Evolutionary conservation across 2,329 filamentous ascomycete genomes (phyloP).

Genomic region (Aspergillus hiratsukae): DNA sequence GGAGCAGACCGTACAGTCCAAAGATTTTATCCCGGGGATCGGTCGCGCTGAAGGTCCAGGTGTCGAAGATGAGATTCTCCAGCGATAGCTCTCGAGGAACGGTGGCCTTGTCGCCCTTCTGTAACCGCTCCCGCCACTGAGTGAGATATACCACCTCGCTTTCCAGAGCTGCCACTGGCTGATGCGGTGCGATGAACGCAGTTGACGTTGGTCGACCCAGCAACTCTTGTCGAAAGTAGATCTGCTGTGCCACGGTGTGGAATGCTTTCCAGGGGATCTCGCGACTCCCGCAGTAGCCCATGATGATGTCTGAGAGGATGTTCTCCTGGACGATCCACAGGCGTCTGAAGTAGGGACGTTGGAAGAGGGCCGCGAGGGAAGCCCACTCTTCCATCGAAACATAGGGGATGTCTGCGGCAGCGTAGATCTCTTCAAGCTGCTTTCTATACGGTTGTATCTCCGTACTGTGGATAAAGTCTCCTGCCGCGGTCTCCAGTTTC

Average conservation of each 20-base stretch:
- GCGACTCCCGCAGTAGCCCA: neutral
- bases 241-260: neutral
- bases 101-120: neutral
- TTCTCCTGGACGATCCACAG: constrained; percentile 4
- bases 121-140: constrained; percentile 2
- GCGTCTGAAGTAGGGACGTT: constrained; percentile 1
- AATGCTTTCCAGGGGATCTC: constrained; percentile 1
- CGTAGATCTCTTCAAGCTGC: neutral
- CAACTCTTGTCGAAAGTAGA: constrained; percentile 1
- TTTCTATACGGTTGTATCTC: neutral
- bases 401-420: neutral
- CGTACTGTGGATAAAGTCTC: neutral
- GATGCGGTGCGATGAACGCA: neutral
- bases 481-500: neutral
- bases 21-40: constrained; percentile 4
- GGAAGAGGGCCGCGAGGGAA: neutral
- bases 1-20: neutral
- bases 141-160: constrained; percentile 2
- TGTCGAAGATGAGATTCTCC: constrained; percentile 4
- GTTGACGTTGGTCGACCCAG: neutral
- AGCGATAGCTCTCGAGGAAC: neutral
- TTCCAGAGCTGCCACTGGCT: constrained; percentile 1
- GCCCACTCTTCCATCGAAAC: constrained; percentile 1
- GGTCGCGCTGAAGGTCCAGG: constrained; percentile 3
- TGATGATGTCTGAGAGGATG: neutral